Evolutionary conservation across 2,329 filamentous ascomycete genomes (phyloP).

Genomic region (Monilinia polystroma): DNA sequence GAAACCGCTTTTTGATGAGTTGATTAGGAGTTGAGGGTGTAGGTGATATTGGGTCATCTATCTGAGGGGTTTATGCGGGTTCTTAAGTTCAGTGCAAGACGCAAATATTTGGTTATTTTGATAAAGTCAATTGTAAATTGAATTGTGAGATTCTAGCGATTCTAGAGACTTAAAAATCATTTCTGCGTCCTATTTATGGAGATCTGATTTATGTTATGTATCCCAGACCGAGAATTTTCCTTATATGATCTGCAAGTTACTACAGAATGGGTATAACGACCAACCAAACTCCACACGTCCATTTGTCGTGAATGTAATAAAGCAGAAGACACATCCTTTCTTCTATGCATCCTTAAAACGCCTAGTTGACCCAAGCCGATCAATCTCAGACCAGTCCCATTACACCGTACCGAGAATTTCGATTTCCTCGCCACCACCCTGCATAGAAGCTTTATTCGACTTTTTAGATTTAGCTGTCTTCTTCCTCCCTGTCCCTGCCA

Average conservation of each 20-base stretch:
- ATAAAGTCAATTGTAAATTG: not conserved
- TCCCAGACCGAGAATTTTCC: not conserved
- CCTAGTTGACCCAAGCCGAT: not conserved
- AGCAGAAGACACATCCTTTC: not conserved
- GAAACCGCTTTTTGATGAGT: slow-evolving; percentile 66
- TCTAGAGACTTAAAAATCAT: not conserved
- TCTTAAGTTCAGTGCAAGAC: not conserved
- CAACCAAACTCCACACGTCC: slow-evolving; percentile 9
- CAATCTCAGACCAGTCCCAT: not conserved
- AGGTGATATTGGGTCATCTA: not conserved
- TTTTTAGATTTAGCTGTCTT: slow-evolving; percentile 32
- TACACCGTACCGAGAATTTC: slow-evolving; percentile 34
- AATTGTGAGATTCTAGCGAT: not conserved
- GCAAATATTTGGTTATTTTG: not conserved
- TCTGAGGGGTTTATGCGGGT: not conserved
- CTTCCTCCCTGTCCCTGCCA: slow-evolving; percentile 19
- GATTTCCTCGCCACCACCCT: slow-evolving; percentile 37
- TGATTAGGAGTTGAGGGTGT: slow-evolving; percentile 56
- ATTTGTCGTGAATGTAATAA: not conserved
- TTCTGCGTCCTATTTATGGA: not conserved
- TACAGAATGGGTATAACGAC: slow-evolving; percentile 19
- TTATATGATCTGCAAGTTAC: slow-evolving; percentile 2
- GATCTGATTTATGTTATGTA: not conserved
- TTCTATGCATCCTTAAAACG: slow-evolving; percentile 8
- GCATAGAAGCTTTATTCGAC: slow-evolving; percentile 34